Base-by-base conservation (phyloP, 305 asterid species). In the Andrographis paniculata region DNA sequence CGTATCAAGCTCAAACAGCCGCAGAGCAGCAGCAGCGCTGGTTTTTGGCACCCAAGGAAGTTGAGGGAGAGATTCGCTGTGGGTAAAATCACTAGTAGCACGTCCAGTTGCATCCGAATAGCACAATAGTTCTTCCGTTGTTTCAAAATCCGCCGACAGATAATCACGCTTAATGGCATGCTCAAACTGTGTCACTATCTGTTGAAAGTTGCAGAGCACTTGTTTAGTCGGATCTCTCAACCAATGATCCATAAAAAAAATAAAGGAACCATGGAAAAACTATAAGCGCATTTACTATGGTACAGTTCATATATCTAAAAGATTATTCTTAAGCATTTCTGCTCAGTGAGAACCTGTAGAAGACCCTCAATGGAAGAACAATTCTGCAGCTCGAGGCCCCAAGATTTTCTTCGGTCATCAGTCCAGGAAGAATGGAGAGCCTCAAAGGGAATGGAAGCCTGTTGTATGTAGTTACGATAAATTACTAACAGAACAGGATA, bases 1-100 rank as follows among this genome's bases (percentile, higher is more conserved):
- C 45, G 72, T 72, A 59, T 92, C 95, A 58, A 92, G 77, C 73
- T 92, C 99, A 50, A 87, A 69, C 49, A 92, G 80, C 70, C 95
- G 77, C 61, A 92, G 74, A 48, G 84, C 82, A 63, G 82, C 80
- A 33, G 93, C 99, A 56, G 93, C 78, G 2, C 80, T 72, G 20
- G 95, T 87, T 55, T 60, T 77, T 19, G 99, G 96, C 61, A 92
- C 74, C 99, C 96, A 92, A 42, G 95, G 96, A 56, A 92, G 94
- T 37, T 68, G 78, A 47, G 72, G 73, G 45, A 66, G 69, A 38
- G 60, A 52, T 41, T 63, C 82, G 48, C 68, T 48, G 48, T 36
- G 50, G 59, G 52, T 46, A 37, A 60, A 69, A 43, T 63, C 78
- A 24, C 8, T 2, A 7, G 14, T 7, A 35, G 19, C 16, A 30